Base-by-base conservation (phyloP, 2,329 filamentous ascomycete genomes). In the Penicillium sp. region DNA sequence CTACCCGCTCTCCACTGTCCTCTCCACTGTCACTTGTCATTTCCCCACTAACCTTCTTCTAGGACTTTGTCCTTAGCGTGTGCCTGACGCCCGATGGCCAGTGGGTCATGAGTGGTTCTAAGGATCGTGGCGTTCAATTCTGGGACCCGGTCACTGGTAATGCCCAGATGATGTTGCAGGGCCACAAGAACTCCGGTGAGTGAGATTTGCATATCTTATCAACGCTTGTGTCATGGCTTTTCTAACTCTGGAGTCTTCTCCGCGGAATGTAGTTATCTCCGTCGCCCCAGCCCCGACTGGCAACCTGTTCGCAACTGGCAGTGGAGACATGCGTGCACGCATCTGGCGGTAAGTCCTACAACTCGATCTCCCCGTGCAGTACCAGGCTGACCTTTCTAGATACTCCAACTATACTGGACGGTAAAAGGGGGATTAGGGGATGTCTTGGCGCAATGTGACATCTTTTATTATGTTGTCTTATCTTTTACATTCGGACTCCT, bases 101-200 rank as follows among this genome's bases (percentile, higher is more conserved):
- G 69, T 99, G 95, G 95, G 93, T 99, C 56, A 89, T 99, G 77
- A 96, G 92, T 62, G 95, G 95, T 45, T 96, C 92, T 61, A 99
- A 99, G 81, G 95, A 99, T 72, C 87, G 95, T 51, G 93, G 95
- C 49, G 95, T 99, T 23, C 95, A 98, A 73, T 98, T 99, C 82
- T 99, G 95, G 95, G 93, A 99, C 72, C 93, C 95, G 21, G 85
- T 89, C 68, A 97, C 92, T 21, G 95, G 93, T 35, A 89, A 91
- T 65, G 96, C 93, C 1, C 93, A 98, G 78, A 89, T 99, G 74
- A 98, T 98, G 95, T 85, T 99, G 61, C 95, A 98, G 77, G 95
- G 95, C 26, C 95, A 99, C 75, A 98, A 98, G 83, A 98, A 98
- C 78, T 96, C 92, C 11, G 85, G 85, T 87, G 75, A 69, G 82